Percentiles rank a stretch among this genome's conserved stretches.
Conservation (phyloP, 2,329 filamentous ascomycete species). For the Thelonectria discophora region DNA sequence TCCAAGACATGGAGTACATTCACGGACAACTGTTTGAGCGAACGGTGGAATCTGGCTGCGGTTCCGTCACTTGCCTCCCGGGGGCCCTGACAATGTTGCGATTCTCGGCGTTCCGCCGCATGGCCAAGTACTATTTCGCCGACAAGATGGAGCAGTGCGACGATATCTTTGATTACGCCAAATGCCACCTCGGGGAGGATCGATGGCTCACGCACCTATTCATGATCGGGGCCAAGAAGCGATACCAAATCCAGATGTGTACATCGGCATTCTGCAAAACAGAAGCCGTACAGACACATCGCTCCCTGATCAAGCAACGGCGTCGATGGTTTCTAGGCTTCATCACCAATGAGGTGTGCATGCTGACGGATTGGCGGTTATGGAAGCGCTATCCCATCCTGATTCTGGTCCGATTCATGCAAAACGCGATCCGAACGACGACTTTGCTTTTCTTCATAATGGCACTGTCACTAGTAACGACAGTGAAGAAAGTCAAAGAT, state of each 20-base stretch:
- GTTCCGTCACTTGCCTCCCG: constrained; percentile 92
- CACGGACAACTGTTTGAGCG: constrained; percentile 97
- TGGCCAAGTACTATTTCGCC: constrained; percentile 98
- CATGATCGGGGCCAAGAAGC: constrained; percentile 95
- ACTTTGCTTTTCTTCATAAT: constrained; percentile 95
- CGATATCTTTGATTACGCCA: constrained; percentile 95
- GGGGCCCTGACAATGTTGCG: constrained; percentile 95
- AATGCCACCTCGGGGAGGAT: constrained; percentile 94
- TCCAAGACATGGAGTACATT: constrained; percentile 98
- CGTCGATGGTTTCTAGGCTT: constrained; percentile 97
- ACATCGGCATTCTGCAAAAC: constrained; percentile 98
- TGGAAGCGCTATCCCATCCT: constrained; percentile 93
- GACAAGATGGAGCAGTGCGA: constrained; percentile 96
- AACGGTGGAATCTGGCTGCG: constrained; percentile 93
- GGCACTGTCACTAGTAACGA: constrained; percentile 85
- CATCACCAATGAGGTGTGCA: constrained; percentile 97
- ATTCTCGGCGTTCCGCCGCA: constrained; percentile 93
- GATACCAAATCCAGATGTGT: constrained; percentile 97
- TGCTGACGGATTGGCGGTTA: constrained; percentile 92
- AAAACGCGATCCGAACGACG: constrained; percentile 95
- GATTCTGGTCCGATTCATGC: constrained; percentile 87
- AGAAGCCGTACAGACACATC: constrained; percentile 90
- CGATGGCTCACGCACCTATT: constrained; percentile 97
- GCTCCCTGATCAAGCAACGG: constrained; percentile 89
- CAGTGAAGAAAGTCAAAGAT: constrained; percentile 78